A percentile compares a stretch with the other conserved stretches of the same genome.
phyloP scores from a whole-genome alignment of 2,329 filamentous ascomycete species.

The Raffaelea arxii region DNA sequence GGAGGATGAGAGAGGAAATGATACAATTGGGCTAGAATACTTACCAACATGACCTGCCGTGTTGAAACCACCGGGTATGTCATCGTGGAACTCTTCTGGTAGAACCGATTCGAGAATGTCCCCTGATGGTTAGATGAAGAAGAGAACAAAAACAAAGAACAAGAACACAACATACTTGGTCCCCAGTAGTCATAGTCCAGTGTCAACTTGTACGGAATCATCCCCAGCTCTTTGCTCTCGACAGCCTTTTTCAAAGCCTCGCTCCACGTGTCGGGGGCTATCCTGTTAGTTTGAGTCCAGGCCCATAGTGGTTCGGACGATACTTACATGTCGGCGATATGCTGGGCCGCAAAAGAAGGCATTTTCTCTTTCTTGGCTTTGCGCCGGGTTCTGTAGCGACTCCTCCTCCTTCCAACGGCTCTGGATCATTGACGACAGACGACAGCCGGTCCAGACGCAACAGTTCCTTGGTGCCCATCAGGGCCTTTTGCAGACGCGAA shows the following conservation, averaged over 20 bases:
- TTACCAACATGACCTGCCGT: constrained; percentile 75
- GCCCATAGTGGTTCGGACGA: neutral
- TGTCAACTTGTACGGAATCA: constrained; percentile 66
- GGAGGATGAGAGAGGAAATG: neutral
- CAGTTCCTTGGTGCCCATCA: constrained; percentile 58
- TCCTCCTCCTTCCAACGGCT: constrained; percentile 27
- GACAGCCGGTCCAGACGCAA: constrained; percentile 54
- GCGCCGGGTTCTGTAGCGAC: constrained; percentile 19
- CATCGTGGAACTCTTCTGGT: constrained; percentile 67
- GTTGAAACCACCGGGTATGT: constrained; percentile 79
- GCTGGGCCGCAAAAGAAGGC: constrained; percentile 47
- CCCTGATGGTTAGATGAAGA: constrained; percentile 30
- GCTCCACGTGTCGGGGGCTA: constrained; percentile 69
- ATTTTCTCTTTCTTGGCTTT: constrained; percentile 33
- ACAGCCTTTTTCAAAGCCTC: constrained; percentile 58
- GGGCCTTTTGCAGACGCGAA: constrained; percentile 54
- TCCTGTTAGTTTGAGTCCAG: neutral
- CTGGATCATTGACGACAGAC: constrained; percentile 54
- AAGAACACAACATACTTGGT: constrained; percentile 47
- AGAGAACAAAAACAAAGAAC: neutral
- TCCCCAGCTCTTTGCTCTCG: constrained; percentile 53
- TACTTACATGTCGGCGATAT: constrained; percentile 42
- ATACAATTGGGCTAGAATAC: constrained; percentile 10
- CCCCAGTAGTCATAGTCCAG: constrained; percentile 82
- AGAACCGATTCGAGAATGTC: constrained; percentile 78